Evolutionary conservation across 2,329 filamentous ascomycete genomes (phyloP).

Genomic region (Camillea tinctor): DNA sequence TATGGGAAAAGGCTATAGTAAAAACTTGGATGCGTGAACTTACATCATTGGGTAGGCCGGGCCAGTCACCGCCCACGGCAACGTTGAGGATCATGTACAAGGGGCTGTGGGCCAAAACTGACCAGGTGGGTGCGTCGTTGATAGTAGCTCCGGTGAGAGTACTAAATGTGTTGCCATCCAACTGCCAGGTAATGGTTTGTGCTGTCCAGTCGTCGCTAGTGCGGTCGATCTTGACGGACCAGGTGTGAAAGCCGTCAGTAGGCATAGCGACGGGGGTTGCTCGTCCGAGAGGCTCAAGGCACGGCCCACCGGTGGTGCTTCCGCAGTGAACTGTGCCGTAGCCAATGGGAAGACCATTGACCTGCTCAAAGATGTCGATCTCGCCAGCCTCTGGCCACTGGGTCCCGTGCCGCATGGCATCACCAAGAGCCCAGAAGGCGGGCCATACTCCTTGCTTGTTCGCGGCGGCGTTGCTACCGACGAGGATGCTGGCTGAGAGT

Average conservation of each 20-base stretch:
- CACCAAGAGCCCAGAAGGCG: constrained; percentile 57
- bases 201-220: constrained; percentile 42
- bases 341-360: constrained; percentile 47
- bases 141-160: constrained; percentile 45
- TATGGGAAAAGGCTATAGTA: neutral
- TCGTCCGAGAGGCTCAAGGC: constrained; percentile 50
- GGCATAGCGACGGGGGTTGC: constrained; percentile 36
- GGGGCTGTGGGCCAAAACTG: constrained; percentile 47
- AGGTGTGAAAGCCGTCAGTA: constrained; percentile 46
- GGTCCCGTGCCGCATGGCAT: constrained; percentile 46
- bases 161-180: constrained; percentile 45
- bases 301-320: constrained; percentile 42
- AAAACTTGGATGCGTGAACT: constrained; percentile 11
- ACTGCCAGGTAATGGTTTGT: constrained; percentile 52
- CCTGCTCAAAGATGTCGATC: constrained; percentile 57
- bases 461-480: constrained; percentile 39
- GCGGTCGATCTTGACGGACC: constrained; percentile 51
- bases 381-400: constrained; percentile 55
- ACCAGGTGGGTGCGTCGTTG: constrained; percentile 47
- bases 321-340: constrained; percentile 56
- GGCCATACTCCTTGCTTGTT: constrained; percentile 57
- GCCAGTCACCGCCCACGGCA: constrained; percentile 53
- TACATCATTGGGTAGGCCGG: constrained; percentile 29
- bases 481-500: constrained; percentile 46
- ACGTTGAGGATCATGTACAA: constrained; percentile 53